Evolutionary conservation across 2,329 filamentous ascomycete species (phyloP), one percentile per base, ranked within the genome.

Genomic region (Colletotrichum limetticola): DNA sequence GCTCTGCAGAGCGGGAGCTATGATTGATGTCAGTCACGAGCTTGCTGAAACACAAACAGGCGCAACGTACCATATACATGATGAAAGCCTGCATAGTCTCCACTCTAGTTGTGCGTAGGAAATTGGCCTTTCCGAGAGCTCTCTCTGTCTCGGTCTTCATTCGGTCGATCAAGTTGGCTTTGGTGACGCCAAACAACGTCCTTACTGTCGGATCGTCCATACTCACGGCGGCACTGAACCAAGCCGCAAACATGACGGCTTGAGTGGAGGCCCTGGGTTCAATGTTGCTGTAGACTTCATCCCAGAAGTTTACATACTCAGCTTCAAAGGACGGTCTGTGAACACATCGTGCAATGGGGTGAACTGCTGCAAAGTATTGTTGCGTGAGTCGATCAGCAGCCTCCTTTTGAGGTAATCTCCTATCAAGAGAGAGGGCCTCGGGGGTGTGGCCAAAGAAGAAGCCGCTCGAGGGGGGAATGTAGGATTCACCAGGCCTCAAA

Each of bases 31-130:
- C 52, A 70, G 32, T 52, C 57, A 30, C 52, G 46, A 58, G 24
- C 49, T 46, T 9, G 64, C 28, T 49, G 19, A 16, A 12, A 28
- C 19, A 35, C 16, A 35, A n/a, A 19, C 6, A 22, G 42, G 42
- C 7, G 19, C 8, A 22, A 84, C 88, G 82, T 80, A 93, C 91
- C 82, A 95, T 84, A 75, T 94, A 95, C 85, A 94, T 92, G 46
- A 95, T 90, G 76, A 95, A 92, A 1, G 92, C 92, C 79, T 95
- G 93, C 77, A 95, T 84, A 0, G 91, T 93, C 80, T 94, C 92
- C n/a, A 94, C 83, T 75, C 91, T 76, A 5, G 90, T 93, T 0
- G 92, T 94, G 46, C 91, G 86, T 46, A 95, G 81, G 71, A 95
- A 93, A 78, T 93, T 92, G 4, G 93, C 92, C 78, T 91, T 90